Conservation (phyloP, 2,329 filamentous ascomycete genomes). For the Xylaria arbuscula region DNA sequence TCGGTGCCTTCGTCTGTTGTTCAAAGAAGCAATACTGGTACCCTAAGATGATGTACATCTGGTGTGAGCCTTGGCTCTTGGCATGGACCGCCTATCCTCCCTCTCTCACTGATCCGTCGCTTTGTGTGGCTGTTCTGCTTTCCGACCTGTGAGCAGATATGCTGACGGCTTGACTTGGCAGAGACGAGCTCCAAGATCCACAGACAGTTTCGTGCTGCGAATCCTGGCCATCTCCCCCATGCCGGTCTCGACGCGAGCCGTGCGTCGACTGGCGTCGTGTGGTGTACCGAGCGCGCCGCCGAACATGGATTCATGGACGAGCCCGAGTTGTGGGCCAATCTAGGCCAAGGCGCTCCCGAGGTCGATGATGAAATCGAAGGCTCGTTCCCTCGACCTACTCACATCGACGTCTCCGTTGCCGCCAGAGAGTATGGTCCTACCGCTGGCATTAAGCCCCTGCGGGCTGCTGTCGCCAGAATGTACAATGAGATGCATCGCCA, state of each 20-base stretch:
- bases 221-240: constrained; percentile 91
- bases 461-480: constrained; percentile 87
- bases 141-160: constrained; percentile 14
- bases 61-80: constrained; percentile 47
- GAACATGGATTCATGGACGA: constrained; percentile 90
- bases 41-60: constrained; percentile 36
- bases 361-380: constrained; percentile 93
- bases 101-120: not conserved
- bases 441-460: constrained; percentile 89
- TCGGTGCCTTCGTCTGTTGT: constrained; percentile 16
- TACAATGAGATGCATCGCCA: constrained; percentile 94
- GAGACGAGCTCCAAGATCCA: constrained; percentile 87
- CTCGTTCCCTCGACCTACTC: constrained; percentile 83
- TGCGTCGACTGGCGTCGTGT: constrained; percentile 92
- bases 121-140: constrained; percentile 29
- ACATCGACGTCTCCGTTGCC: constrained; percentile 80
- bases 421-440: constrained; percentile 93
- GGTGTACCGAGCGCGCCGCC: constrained; percentile 87
- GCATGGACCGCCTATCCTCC: constrained; percentile 37
- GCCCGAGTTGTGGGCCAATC: constrained; percentile 87
- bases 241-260: constrained; percentile 89
- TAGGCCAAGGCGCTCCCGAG: constrained; percentile 93
- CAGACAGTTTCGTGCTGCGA: constrained; percentile 86
- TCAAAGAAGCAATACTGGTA: constrained; percentile 16
- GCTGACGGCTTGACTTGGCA: constrained; percentile 55